Evolutionary conservation across 805 yeast genomes (phyloP).

Genomic region (Cyberlindnera japonica): DNA sequence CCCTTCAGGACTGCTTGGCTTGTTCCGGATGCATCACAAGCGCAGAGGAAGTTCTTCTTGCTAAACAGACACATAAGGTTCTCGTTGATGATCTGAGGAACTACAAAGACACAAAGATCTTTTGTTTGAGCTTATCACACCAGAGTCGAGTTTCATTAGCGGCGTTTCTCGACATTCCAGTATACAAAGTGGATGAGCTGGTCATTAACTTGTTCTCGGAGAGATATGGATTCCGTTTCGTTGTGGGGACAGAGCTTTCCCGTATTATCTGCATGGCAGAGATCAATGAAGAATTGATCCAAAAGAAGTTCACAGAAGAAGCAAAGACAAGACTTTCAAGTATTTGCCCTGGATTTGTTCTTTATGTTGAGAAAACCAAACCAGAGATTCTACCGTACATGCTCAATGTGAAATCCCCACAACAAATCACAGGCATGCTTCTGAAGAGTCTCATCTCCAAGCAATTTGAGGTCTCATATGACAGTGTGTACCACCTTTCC

Average conservation of each 20-base stretch:
- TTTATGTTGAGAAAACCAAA: constrained; percentile 94
- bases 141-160: constrained; percentile 85
- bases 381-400: constrained; percentile 72
- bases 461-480: constrained; percentile 29
- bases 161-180: constrained; percentile 50
- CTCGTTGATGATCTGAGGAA: constrained; percentile 55
- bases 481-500: constrained; percentile 69
- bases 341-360: constrained; percentile 94
- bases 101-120: constrained; percentile 34
- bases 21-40: constrained; percentile 97
- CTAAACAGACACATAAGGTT: constrained; percentile 85
- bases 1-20: constrained; percentile 89
- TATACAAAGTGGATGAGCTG: constrained; percentile 58
- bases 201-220: constrained; percentile 55
- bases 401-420: constrained; percentile 81
- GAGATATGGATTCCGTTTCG: constrained; percentile 62
- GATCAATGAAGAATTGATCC: constrained; percentile 38
- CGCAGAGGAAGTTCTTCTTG: constrained; percentile 91
- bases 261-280: constrained; percentile 59
- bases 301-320: constrained; percentile 8
- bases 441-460: constrained; percentile 49
- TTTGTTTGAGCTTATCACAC: constrained; percentile 79
- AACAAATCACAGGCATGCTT: constrained; percentile 83
- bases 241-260: constrained; percentile 85
- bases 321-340: constrained; percentile 44